Percentiles rank a stretch among this genome's conserved stretches.
Evolutionary conservation across 108 stramenopile genomes (phyloP).

Genomic region (Cyclostephanos invisitatus): DNA sequence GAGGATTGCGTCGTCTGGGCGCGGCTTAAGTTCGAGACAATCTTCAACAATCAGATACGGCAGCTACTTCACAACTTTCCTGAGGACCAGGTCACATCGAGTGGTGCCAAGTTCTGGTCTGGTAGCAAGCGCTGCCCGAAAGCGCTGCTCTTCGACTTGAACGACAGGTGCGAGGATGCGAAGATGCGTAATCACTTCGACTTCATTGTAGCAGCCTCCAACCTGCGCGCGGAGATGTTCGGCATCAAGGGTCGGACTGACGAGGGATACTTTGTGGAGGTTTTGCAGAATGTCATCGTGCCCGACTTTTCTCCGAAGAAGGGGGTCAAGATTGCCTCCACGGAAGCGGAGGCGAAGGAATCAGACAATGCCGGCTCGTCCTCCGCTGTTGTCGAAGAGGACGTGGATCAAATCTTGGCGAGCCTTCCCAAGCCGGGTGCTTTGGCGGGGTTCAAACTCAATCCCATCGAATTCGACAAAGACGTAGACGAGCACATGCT

Average conservation of each 20-base stretch:
- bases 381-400: constrained; percentile 62
- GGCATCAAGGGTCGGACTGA: constrained; percentile 88
- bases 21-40: constrained; percentile 90
- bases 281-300: constrained; percentile 87
- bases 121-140: constrained; percentile 96
- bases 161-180: constrained; percentile 82
- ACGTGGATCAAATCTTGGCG: constrained; percentile 63
- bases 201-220: constrained; percentile 93
- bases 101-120: constrained; percentile 94
- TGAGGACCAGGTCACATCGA: constrained; percentile 86
- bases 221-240: constrained; percentile 92
- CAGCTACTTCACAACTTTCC: constrained; percentile 98
- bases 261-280: constrained; percentile 70
- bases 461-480: constrained; percentile 96
- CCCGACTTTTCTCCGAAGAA: constrained; percentile 92
- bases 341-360: constrained; percentile 89
- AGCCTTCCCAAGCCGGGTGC: constrained; percentile 79
- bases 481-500: constrained; percentile 97
- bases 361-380: constrained; percentile 43
- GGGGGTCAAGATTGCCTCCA: constrained; percentile 97
- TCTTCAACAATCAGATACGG: constrained; percentile 94
- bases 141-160: constrained; percentile 82
- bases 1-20: constrained; percentile 97
- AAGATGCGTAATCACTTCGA: constrained; percentile 92
- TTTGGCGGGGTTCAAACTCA: constrained; percentile 88